A percentile compares a stretch with the other conserved stretches of the same genome.
These are phyloP conservation scores for Sclerotinia trifoliorum DNA, from an alignment of 2,329 filamentous ascomycete species.

Conservation along the genomic window DNA sequence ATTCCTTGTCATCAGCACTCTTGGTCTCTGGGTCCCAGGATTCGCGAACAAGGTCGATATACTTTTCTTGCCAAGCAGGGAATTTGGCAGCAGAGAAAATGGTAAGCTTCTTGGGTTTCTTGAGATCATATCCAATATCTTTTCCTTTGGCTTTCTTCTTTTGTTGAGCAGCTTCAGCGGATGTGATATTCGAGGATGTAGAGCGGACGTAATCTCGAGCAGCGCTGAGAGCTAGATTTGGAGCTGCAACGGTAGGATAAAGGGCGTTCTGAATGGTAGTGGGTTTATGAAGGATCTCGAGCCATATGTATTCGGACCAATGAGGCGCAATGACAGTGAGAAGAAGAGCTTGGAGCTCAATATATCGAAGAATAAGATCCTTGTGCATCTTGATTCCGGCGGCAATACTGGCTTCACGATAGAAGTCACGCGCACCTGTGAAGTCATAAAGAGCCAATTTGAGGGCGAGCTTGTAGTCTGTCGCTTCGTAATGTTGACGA, in stretches of 20 bases:
- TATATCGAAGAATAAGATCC: conserved; percentile 74
- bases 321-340: conserved; percentile 85
- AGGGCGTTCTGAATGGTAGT: conserved; percentile 74
- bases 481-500: conserved; percentile 72
- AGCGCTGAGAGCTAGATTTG: conserved; percentile 68
- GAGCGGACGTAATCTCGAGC: conserved; percentile 77
- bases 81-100: conserved; percentile 79
- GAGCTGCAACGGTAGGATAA: conserved; percentile 68
- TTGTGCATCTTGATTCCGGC: conserved; percentile 84
- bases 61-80: conserved; percentile 89
- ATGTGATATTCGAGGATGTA: conserved; percentile 75
- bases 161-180: conserved; percentile 75
- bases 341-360: conserved; percentile 82
- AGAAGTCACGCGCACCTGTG: conserved; percentile 82
- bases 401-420: conserved; percentile 77
- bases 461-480: conserved; percentile 82
- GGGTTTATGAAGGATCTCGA: conserved; percentile 78
- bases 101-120: conserved; percentile 86
- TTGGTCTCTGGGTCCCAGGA: conserved; percentile 63
- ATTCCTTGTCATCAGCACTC: conserved; percentile 72
- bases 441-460: conserved; percentile 89
- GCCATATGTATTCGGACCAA: conserved; percentile 93
- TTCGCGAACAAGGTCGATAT: conserved; percentile 75
- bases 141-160: conserved; percentile 96
- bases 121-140: conserved; percentile 78